Base-by-base conservation (phyloP, 1,139 yeast genomes). In the Candida frijolesensis region DNA sequence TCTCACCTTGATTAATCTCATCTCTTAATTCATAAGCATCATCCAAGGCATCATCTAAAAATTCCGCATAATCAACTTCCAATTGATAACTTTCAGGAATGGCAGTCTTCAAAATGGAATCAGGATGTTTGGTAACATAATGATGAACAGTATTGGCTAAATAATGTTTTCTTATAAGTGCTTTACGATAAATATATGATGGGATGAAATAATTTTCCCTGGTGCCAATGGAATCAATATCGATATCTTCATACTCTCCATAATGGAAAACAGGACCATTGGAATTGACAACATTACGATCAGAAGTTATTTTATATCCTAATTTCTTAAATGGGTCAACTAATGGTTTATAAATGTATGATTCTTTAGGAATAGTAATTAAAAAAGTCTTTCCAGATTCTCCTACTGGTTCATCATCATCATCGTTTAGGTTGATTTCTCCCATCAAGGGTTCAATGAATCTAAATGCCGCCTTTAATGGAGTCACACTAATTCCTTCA, bases 21-120 rank as follows among this genome's bases (percentile, higher is more conserved):
- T 86, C 86, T 50, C 96, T 74, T 51, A 94, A 74, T 63, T 94
- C 99, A 71, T 87, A 91, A 41, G 89, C 84, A 59, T 94, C 99
- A 65, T 92, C 98, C 44, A 94, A 74, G 0, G 97, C 81, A 64
- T 94, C 99, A 60, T 94, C 98, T 50, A 94, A 72, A 61, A 94
- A 94, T 65, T 94, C 99, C 0, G 98, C 98, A 67, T 89, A 94
- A 62, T 94, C 98, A n/a, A 94, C 83, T 62, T 94, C 97, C 37
- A 94, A 72, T 51, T 85, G 85, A 68, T 76, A 90, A 2, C 94
- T 80, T 51, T 83, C 89, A 0, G 97, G 95, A 51, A 83, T 84
- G 2, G 96, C 83, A 0, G 58, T 59, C 1, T 66, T 71, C 49
- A 94, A 73, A 1, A 84, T 71, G 3, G 94, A 84, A 0, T 71